Percentiles rank a stretch among this genome's conserved stretches.
phyloP scores from a whole-genome alignment of 2,329 filamentous ascomycete genomes.

The Colletotrichum noveboracense region DNA sequence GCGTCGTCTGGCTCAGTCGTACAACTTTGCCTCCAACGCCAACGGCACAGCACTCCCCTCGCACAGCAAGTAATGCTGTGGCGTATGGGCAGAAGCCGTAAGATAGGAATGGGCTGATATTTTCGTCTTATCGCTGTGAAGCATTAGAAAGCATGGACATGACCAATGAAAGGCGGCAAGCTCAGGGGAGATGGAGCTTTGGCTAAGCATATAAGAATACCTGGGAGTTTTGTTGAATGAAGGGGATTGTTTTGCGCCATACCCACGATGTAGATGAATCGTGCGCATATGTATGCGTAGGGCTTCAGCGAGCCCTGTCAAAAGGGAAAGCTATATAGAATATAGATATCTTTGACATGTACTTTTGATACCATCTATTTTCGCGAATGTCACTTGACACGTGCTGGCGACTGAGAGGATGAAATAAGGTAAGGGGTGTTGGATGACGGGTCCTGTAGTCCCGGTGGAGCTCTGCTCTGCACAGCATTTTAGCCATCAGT shows the following conservation, averaged over 20 bases:
- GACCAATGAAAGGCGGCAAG: not conserved
- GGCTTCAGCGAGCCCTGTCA: not conserved
- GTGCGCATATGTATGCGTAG: constrained; percentile 10
- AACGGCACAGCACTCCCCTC: constrained; percentile 38
- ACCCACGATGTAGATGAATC: constrained; percentile 18
- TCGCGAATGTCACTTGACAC: no score
- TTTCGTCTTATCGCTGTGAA: not conserved
- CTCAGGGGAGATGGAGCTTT: not conserved
- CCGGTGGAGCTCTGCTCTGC: no score
- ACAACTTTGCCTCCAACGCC: constrained; percentile 37
- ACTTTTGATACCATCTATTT: not conserved
- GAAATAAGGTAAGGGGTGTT: no score
- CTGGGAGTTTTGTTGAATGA: constrained; percentile 20
- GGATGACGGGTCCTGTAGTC: no score
- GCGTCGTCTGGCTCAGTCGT: constrained; percentile 61
- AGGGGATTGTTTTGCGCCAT: constrained; percentile 6
- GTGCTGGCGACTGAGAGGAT: no score
- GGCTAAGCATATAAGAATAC: constrained; percentile 19
- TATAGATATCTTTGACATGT: not conserved
- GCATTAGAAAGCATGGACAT: constrained; percentile 12
- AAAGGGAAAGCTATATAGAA: constrained; percentile 7
- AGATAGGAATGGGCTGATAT: not conserved
- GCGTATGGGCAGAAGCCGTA: not conserved
- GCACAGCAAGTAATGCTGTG: constrained; percentile 32
- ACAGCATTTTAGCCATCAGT: no score